phyloP scores from a whole-genome alignment of 2,329 filamentous ascomycete species.

The Paecilomyces dactylethromorphus region DNA sequence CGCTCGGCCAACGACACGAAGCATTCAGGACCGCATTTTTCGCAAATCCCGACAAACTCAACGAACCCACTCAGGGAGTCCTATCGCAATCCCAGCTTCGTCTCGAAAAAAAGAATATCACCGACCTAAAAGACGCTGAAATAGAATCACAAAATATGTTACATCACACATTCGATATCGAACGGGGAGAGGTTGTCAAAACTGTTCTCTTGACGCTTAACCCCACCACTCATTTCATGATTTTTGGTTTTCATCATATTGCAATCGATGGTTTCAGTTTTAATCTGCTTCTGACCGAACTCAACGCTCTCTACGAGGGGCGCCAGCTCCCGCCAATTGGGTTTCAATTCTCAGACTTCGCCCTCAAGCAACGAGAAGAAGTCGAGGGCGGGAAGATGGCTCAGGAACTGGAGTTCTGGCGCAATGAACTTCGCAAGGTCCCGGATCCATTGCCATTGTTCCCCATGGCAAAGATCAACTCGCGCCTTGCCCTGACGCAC shows the following conservation, averaged over 20 bases:
- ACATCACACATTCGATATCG: constrained; percentile 28
- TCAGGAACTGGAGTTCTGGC: constrained; percentile 31
- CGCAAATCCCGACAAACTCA: constrained; percentile 5
- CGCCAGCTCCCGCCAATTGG: constrained; percentile 10
- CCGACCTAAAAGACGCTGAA: constrained; percentile 11
- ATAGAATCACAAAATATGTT: constrained; percentile 6
- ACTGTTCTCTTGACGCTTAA: constrained; percentile 26
- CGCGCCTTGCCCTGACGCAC: constrained; percentile 12
- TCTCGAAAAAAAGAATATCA: constrained; percentile 18
- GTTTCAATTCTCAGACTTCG: constrained; percentile 21
- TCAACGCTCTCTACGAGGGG: constrained; percentile 35
- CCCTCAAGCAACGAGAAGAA: constrained; percentile 18
- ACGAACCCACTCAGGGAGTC: constrained; percentile 19
- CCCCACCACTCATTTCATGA: constrained; percentile 25
- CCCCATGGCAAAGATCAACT: constrained; percentile 16
- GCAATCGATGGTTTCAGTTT: constrained; percentile 41
- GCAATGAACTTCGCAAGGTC: constrained; percentile 12
- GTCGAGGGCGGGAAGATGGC: constrained; percentile 16
- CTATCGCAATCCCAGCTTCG: constrained; percentile 14
- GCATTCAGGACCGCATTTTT: constrained; percentile 19
- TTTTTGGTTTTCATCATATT: constrained; percentile 44
- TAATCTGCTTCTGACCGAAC: constrained; percentile 35
- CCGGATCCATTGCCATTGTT: constrained; percentile 27
- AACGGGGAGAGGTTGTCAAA: constrained; percentile 16
- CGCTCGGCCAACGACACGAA: constrained; percentile 19